These are phyloP conservation scores for Crepidotus sp. DNA, from an alignment of 1,284 basidiomycete genomes.

Conservation along the genomic window DNA sequence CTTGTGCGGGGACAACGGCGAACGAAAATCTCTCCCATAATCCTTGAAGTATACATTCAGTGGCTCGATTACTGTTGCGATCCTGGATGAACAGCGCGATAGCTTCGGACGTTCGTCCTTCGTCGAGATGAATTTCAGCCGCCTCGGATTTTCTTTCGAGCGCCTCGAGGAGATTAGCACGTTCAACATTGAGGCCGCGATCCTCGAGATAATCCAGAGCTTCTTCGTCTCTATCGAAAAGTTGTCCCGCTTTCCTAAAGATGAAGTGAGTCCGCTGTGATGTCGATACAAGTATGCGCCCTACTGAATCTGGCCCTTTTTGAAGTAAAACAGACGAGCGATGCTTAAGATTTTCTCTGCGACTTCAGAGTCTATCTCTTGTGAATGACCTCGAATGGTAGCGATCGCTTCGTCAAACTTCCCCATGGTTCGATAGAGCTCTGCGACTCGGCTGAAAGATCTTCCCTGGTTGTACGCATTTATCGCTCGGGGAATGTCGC, in stretches of 20 bases:
- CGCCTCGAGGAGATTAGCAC: conserved; percentile 38
- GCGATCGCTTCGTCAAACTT: conserved; percentile 31
- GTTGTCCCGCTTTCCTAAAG: conserved; percentile 34
- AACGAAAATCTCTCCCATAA: conserved; percentile 29
- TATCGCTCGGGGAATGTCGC: neutral
- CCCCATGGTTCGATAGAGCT: conserved; percentile 13
- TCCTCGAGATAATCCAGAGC: conserved; percentile 50
- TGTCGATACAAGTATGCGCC: conserved; percentile 5
- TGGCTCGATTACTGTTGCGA: conserved; percentile 21
- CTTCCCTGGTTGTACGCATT: conserved; percentile 37
- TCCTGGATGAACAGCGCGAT: conserved; percentile 38
- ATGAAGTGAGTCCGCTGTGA: neutral
- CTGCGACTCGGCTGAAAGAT: conserved; percentile 21
- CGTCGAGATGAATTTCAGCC: conserved; percentile 43
- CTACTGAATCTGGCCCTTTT: conserved; percentile 37
- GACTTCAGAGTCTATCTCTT: conserved; percentile 27
- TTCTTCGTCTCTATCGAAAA: conserved; percentile 47
- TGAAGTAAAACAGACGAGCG: conserved; percentile 44
- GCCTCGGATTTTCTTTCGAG: conserved; percentile 40
- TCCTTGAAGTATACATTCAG: conserved; percentile 23
- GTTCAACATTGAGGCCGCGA: conserved; percentile 44
- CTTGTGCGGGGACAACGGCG: conserved; percentile 16
- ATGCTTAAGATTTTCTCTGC: conserved; percentile 35
- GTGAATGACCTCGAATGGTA: conserved; percentile 37
- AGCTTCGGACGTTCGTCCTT: conserved; percentile 42